Evolutionary conservation across 2,329 filamentous ascomycete genomes (phyloP).

Genomic region (Cadophora sp.): DNA sequence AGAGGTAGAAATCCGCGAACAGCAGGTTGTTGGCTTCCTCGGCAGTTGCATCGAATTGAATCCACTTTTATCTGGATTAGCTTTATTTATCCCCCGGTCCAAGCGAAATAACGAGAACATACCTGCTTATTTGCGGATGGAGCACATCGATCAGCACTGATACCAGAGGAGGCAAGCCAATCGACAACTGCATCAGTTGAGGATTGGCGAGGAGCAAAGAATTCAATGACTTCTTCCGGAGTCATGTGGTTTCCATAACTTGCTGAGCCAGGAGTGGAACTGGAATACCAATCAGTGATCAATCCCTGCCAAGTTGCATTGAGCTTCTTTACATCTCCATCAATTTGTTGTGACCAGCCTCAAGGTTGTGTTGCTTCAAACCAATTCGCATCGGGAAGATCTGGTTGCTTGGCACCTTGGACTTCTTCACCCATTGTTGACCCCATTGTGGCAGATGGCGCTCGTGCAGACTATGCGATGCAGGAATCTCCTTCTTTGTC

Average conservation of each 20-base stretch:
- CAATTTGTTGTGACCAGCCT: constrained; percentile 51
- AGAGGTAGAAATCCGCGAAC: constrained; percentile 60
- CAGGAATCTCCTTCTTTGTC: constrained; percentile 33
- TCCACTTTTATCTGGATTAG: constrained; percentile 39
- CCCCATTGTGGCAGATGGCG: constrained; percentile 35
- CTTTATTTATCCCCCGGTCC: not conserved
- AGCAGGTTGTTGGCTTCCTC: constrained; percentile 46
- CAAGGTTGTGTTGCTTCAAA: constrained; percentile 53
- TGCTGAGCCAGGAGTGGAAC: constrained; percentile 47
- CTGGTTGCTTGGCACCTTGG: constrained; percentile 32
- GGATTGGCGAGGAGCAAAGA: constrained; percentile 47
- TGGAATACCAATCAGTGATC: constrained; percentile 30
- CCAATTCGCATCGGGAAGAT: constrained; percentile 54
- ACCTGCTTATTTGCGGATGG: constrained; percentile 46
- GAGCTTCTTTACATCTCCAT: constrained; percentile 47
- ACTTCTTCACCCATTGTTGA: constrained; percentile 33
- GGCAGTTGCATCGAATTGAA: constrained; percentile 47
- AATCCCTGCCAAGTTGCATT: not conserved
- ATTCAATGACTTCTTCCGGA: constrained; percentile 44
- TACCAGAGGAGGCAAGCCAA: constrained; percentile 46
- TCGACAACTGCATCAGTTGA: constrained; percentile 42
- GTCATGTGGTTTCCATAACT: constrained; percentile 47
- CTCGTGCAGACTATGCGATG: constrained; percentile 36
- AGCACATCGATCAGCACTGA: constrained; percentile 43
- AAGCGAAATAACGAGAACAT: not conserved